Evolutionary conservation across 805 yeast genomes (phyloP).

Genomic region (Ogataea pignaliae): DNA sequence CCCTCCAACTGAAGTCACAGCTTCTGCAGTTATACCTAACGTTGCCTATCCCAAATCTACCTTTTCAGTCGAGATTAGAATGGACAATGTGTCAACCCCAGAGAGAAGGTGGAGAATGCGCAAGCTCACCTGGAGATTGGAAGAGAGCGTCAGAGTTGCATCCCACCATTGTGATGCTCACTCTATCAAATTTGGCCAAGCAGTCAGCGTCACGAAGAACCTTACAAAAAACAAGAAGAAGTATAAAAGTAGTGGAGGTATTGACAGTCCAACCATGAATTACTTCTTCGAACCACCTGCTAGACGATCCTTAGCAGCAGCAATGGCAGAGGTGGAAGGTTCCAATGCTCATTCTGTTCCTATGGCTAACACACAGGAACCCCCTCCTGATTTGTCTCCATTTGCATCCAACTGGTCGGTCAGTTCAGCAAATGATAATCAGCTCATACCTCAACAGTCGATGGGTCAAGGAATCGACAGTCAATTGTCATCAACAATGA

Average conservation of each 20-base stretch:
- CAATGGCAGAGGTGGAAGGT: not conserved
- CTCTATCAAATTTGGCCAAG: slow-evolving; percentile 40
- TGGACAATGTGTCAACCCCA: slow-evolving; percentile 63
- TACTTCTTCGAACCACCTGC: slow-evolving; percentile 25
- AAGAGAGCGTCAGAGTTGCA: slow-evolving; percentile 68
- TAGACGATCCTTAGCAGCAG: slow-evolving; percentile 8
- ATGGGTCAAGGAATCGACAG: slow-evolving; percentile 3
- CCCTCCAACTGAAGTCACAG: slow-evolving; percentile 91
- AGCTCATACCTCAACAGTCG: slow-evolving; percentile 9
- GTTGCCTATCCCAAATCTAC: slow-evolving; percentile 85
- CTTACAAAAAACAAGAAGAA: slow-evolving; percentile 20
- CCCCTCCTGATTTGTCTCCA: slow-evolving; percentile 19
- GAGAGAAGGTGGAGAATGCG: slow-evolving; percentile 88
- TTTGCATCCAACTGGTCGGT: slow-evolving; percentile 28
- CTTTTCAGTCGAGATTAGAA: slow-evolving; percentile 75
- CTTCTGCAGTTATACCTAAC: slow-evolving; percentile 82
- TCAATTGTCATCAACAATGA: slow-evolving; percentile 1
- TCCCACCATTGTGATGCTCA: slow-evolving; percentile 58
- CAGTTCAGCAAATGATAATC: slow-evolving; percentile 6
- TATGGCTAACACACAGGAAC: slow-evolving; percentile 1
- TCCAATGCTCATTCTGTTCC: not conserved
- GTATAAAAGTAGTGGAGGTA: slow-evolving; percentile 27
- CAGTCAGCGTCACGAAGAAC: slow-evolving; percentile 38
- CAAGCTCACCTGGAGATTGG: slow-evolving; percentile 82
- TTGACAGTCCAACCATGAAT: slow-evolving; percentile 22